Percentiles rank a stretch among this genome's conserved stretches.
Evolutionary conservation across 2,329 filamentous ascomycete species (phyloP).

Genomic region (Myriosclerotinia duriaeana): DNA sequence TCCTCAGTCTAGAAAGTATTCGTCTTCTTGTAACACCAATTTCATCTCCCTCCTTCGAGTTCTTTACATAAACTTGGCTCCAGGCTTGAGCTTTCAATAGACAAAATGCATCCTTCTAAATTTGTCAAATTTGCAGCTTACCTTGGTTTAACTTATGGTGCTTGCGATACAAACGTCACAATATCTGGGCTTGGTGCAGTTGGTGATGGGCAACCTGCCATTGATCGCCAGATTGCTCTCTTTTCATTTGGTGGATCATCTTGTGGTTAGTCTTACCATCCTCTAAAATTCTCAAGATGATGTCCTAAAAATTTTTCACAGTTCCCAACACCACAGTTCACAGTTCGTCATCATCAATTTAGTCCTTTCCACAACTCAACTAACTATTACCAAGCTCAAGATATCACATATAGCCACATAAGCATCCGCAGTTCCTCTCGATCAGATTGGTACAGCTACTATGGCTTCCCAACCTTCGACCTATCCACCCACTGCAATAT

Average conservation of each 20-base stretch:
- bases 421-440: conserved; percentile 3
- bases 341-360: not conserved
- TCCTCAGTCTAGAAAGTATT: not conserved
- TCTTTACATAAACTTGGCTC: not conserved
- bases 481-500: conserved; percentile 16
- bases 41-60: not conserved
- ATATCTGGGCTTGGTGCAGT: conserved; percentile 7
- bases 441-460: conserved; percentile 16
- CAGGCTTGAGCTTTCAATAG: not conserved
- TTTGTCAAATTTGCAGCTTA: not conserved
- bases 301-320: not conserved
- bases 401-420: conserved; percentile 15
- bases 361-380: not conserved
- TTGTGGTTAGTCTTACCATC: not conserved
- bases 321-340: not conserved
- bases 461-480: conserved; percentile 13
- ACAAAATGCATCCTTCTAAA: conserved; percentile 8
- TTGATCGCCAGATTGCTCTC: conserved; percentile 5
- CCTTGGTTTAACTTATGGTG: conserved; percentile 2
- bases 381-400: not conserved
- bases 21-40: not conserved
- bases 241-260: conserved; percentile 16
- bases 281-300: too few relatives aligned
- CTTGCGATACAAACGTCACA: conserved; percentile 19
- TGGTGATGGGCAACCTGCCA: conserved; percentile 8